Base-by-base conservation (phyloP, 2,329 filamentous ascomycete genomes). In the Blumeria hordei region DNA sequence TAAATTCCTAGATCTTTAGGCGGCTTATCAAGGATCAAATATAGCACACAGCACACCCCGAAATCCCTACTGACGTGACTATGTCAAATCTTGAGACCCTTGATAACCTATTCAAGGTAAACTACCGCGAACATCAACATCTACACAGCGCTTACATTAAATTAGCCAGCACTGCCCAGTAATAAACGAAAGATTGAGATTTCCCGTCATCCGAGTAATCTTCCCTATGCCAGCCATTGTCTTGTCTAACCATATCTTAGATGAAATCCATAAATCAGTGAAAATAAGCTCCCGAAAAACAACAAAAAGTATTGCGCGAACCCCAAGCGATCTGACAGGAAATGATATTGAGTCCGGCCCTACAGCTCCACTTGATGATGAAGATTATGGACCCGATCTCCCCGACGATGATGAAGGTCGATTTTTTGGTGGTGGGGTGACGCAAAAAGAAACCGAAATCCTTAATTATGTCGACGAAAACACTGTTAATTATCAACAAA, bases 341-440 rank as follows among this genome's bases (percentile, higher is more conserved):
- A 66, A 67, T 35, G 64, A 69, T 41, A 66, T 70, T 57, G 62
- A 65, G 14, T 67, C 74, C 59, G 71, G 74, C 62, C 72, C 71
- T 1, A 72, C 73, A 2, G 69, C 75, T 37, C 74, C 77, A 12
- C 72, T 72, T 6, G 67, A 68, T 43, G 71, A 76, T 33, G 74
- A 73, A 54, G 77, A 76, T 51, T 74, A 75, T 53, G 69, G 67
- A 35, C 75, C 76, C 9, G 72, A 73, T 44, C 68, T 63, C 33
- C 71, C 67, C 8, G 85, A 90, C 60, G 88, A 94, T 62, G 87
- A 94, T 54, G 92, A 94, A 59, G 92, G 90, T 0, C 81, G 92
- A 10, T 98, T 98, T 71, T 98, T 95, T 62, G 92, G 90, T 45
- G 85, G 88, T 55, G 92, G 92, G 36, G 83, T 98, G 62, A 86